These are phyloP conservation scores for Hanseniaspora mollemarum DNA, from an alignment of 805 yeast species.

Conservation along the genomic window DNA sequence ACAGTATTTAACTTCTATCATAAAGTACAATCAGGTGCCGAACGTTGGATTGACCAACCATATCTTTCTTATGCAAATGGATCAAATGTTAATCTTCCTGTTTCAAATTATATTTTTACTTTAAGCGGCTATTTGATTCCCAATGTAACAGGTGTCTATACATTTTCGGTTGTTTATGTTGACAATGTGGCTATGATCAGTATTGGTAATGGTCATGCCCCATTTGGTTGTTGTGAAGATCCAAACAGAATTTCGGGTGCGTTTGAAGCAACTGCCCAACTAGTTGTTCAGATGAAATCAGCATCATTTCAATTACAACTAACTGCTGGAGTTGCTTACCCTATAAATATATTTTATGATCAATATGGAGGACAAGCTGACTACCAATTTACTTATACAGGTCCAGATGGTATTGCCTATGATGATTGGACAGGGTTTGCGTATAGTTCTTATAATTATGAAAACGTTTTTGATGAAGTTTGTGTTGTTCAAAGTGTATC, in stretches of 20 bases:
- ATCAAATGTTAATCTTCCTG: background rate
- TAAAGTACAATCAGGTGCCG: background rate
- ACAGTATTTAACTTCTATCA: background rate
- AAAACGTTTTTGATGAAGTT: background rate
- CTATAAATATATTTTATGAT: constrained; percentile 23
- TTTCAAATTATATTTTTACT: constrained; percentile 4
- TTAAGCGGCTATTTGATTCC: constrained; percentile 7
- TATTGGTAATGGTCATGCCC: constrained; percentile 4
- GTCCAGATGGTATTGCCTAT: constrained; percentile 20
- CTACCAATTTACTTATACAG: constrained; percentile 18
- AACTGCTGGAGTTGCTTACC: constrained; percentile 25
- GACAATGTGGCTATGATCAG: constrained; percentile 4
- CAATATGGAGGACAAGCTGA: constrained; percentile 19
- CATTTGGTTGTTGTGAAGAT: background rate
- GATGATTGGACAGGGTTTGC: constrained; percentile 19
- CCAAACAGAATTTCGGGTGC: background rate
- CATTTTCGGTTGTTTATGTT: background rate
- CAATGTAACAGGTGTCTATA: background rate
- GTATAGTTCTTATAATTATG: constrained; percentile 13
- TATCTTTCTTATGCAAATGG: background rate
- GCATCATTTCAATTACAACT: constrained; percentile 19
- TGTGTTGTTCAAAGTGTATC: background rate
- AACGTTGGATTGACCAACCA: background rate
- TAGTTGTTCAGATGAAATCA: too few species aligned
- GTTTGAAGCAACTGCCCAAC: background rate